phyloP scores from a whole-genome alignment of 257 asterid species.

The Paulownia fortunei region DNA sequence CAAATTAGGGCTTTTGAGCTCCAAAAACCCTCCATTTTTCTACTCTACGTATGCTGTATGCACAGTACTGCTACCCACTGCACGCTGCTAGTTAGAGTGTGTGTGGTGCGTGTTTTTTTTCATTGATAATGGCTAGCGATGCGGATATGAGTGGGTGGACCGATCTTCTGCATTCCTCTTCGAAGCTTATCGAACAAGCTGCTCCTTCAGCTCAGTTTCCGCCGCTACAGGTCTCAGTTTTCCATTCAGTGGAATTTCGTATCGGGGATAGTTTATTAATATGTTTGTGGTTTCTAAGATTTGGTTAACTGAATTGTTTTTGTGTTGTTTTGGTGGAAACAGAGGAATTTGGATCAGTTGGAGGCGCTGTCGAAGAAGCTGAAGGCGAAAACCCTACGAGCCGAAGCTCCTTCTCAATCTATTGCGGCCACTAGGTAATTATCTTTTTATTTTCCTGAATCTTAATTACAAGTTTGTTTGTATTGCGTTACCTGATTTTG shows the following conservation, averaged over 20 bases:
- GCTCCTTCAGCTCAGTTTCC: slow-evolving; percentile 98
- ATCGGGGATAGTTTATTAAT: background rate
- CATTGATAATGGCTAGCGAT: slow-evolving; percentile 68
- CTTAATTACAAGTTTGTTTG: background rate
- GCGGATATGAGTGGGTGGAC: slow-evolving; percentile 94
- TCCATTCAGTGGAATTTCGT: background rate
- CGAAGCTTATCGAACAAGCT: slow-evolving; percentile 97
- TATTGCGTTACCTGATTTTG: background rate
- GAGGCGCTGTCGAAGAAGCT: slow-evolving; percentile 96
- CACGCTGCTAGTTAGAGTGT: slow-evolving; percentile 5
- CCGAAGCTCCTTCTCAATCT: slow-evolving; percentile 97
- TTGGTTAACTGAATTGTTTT: slow-evolving; percentile 20
- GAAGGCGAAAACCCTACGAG: slow-evolving; percentile 80
- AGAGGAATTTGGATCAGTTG: slow-evolving; percentile 98
- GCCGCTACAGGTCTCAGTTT: slow-evolving; percentile 79
- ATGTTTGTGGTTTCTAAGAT: background rate
- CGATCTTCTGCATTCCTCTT: slow-evolving; percentile 92
- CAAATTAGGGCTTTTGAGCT: slow-evolving; percentile 60
- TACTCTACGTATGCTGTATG: background rate
- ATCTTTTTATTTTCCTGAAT: background rate
- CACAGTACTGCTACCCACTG: background rate
- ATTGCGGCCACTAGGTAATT: slow-evolving; percentile 90
- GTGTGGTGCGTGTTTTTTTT: slow-evolving; percentile 18
- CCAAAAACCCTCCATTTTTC: slow-evolving; percentile 43
- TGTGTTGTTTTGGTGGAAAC: slow-evolving; percentile 25